phyloP scores from a whole-genome alignment of 2,329 filamentous ascomycete genomes.

The Beauveria asiatica region DNA sequence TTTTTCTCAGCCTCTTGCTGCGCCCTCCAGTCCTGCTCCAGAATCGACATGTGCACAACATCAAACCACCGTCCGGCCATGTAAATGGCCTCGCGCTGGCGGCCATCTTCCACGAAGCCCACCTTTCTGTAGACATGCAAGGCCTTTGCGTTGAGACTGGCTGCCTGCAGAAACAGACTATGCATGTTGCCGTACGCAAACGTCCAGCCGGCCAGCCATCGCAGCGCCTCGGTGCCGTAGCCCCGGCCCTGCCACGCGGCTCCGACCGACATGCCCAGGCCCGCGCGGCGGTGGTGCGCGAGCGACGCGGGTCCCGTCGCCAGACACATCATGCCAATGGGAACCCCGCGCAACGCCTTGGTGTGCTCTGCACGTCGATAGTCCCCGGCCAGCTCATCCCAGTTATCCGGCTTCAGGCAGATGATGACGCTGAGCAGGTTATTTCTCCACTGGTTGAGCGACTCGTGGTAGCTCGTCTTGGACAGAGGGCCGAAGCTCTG shows the following conservation, averaged over 20 bases:
- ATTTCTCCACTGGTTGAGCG: background rate
- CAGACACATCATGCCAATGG: background rate
- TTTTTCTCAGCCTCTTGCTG: background rate
- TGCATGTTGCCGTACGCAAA: conserved; percentile 34
- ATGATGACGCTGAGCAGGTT: conserved; percentile 5
- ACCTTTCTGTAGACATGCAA: conserved; percentile 30
- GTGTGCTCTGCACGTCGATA: background rate
- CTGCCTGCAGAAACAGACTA: conserved; percentile 27
- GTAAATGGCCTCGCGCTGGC: conserved; percentile 19
- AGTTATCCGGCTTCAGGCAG: conserved; percentile 9
- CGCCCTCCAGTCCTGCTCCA: conserved; percentile 26
- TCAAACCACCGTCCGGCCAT: conserved; percentile 31
- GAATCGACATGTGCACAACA: conserved; percentile 23
- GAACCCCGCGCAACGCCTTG: background rate
- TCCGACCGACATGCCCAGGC: conserved; percentile 28
- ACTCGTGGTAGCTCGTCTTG: background rate
- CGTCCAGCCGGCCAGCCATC: conserved; percentile 34
- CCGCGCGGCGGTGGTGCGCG: conserved; percentile 2
- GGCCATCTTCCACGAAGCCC: conserved; percentile 34
- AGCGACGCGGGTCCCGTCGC: background rate
- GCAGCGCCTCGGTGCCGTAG: conserved; percentile 36
- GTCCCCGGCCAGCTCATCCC: background rate
- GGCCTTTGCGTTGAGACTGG: conserved; percentile 30
- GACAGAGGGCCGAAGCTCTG: background rate
- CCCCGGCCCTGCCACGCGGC: conserved; percentile 26